A percentile compares a stretch with the other conserved stretches of the same genome.
phyloP scores from a whole-genome alignment of 2,329 filamentous ascomycete species.

The Elsinoe perseae region DNA sequence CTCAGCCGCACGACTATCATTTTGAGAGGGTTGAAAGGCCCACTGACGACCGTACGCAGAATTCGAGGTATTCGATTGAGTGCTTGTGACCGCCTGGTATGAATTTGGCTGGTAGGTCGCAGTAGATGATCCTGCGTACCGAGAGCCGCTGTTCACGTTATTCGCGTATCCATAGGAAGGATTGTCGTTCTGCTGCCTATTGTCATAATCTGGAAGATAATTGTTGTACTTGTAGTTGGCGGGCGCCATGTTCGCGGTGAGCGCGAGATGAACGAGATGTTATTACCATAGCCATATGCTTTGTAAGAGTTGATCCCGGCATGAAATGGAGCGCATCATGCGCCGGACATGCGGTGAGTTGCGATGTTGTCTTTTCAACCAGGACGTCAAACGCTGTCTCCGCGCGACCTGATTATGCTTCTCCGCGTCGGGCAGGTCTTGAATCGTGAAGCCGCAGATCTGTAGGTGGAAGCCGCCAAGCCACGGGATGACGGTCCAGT shows the following conservation, averaged over 20 bases:
- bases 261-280: neutral
- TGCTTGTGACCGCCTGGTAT: conserved; percentile 11
- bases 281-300: neutral
- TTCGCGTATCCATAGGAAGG: neutral
- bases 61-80: conserved; percentile 2
- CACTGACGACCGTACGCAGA: conserved; percentile 10
- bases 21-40: conserved; percentile 8
- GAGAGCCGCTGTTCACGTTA: conserved; percentile 1
- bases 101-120: conserved; percentile 13
- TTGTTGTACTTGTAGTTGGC: conserved; percentile 1
- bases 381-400: neutral
- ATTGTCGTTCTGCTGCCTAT: neutral
- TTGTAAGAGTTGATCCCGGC: neutral
- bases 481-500: neutral
- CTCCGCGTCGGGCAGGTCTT: neutral
- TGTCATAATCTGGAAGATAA: neutral
- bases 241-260: conserved; percentile 1
- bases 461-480: neutral
- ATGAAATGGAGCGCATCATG: neutral
- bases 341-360: neutral
- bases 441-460: neutral
- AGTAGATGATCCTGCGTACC: conserved; percentile 7
- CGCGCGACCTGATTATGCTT: neutral
- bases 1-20: conserved; percentile 19
- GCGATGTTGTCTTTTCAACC: neutral